Base-by-base conservation (phyloP, 306 rosid species). In the Citrullus amarus region DNA sequence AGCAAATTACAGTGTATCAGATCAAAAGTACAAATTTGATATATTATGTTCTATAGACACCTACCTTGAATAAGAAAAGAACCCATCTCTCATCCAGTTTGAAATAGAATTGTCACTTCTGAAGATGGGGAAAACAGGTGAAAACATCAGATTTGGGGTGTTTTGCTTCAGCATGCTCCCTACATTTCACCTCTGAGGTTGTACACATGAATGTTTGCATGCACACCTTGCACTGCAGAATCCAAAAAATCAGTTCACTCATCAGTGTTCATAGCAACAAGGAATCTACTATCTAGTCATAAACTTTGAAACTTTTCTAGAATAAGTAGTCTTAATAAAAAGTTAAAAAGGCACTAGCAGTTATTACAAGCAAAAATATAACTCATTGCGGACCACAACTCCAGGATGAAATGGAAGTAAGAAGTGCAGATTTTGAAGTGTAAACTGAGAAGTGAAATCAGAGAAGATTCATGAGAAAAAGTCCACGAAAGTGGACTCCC, bases 161-260 rank as follows among this genome's bases (percentile, higher is more conserved):
- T 71, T 85, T 92, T 59, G 96, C 96, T 84, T 88, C 93, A 48
- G 96, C 96, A 79, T 89, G 97, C 82, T 90, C 96, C 90, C 80
- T 85, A 83, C 97, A 92, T 86, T 90, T 92, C 86, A 90, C 93
- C 87, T 92, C 96, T 32, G 96, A 79, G 54, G 97, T 92, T 80
- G 96, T 92, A 83, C 97, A 92, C 17, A 90, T 88, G 72, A 92
- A 92, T 83, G 96, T 92, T 55, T 92, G 96, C 97, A 92, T 90
- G 78, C 97, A 92, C 62, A 92, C 97, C 89, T 89, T 90, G 88
- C 97, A 90, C 92, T 92, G 96, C 88, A 82, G 77, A 61, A 83
- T 69, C 9, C 75, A 69, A 44, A 32, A 66, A 9, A 36, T 66
- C 72, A 36, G 9, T 38, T 66, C 25, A 16, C n/a, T 16, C 72